These are phyloP conservation scores for Cavenderia fasciculata DNA, from an alignment of 78 protist species.

Conservation along the genomic window DNA sequence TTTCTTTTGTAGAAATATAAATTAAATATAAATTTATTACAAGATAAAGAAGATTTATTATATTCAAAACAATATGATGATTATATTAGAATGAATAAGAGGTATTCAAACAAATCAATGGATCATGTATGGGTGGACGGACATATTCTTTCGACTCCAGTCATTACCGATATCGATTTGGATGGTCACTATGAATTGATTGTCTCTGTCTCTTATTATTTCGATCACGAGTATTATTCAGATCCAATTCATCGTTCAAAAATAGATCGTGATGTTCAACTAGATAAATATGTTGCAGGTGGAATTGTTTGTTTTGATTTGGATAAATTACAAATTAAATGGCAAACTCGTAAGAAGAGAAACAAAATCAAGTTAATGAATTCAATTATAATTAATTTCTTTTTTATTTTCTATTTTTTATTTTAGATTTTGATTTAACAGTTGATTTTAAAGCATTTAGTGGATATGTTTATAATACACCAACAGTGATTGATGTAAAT, in stretches of 20 bases:
- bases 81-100: neutral
- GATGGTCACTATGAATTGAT: slow-evolving; percentile 87
- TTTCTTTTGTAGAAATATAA: too few relatives aligned
- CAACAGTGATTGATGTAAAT: slow-evolving; percentile 90
- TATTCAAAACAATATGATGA: slow-evolving; percentile 7
- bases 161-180: slow-evolving; percentile 87
- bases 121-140: slow-evolving; percentile 84
- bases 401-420: neutral
- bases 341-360: slow-evolving; percentile 56
- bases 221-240: slow-evolving; percentile 66
- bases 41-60: neutral
- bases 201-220: slow-evolving; percentile 88
- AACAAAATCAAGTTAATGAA: neutral
- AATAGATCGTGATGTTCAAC: neutral
- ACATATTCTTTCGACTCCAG: slow-evolving; percentile 90
- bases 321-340: slow-evolving; percentile 25
- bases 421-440: slow-evolving; percentile 78
- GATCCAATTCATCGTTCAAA: neutral
- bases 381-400: neutral
- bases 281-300: slow-evolving; percentile 88
- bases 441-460: slow-evolving; percentile 30
- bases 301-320: slow-evolving; percentile 84
- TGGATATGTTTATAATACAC: slow-evolving; percentile 83
- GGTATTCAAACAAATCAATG: slow-evolving; percentile 17
- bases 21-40: too few relatives aligned